A percentile compares a stretch with the other conserved stretches of the same genome.
Conservation (phyloP, 1,284 basidiomycete species). For the Salmacisia buchloeana region DNA sequence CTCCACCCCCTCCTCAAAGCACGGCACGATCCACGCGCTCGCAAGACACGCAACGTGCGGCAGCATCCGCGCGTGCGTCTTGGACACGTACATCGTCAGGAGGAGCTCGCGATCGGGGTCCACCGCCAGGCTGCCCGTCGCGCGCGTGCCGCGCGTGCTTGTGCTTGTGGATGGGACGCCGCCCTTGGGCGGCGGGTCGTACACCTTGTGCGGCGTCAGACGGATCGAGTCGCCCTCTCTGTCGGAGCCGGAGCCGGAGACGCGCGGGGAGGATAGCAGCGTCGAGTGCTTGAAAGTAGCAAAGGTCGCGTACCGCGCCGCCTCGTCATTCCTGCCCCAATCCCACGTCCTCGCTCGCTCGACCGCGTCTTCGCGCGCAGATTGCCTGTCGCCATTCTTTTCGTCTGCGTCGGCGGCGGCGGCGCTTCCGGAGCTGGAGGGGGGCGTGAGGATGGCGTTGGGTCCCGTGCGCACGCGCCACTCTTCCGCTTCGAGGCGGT, state of each 20-base stretch:
- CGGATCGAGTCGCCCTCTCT: too few species aligned
- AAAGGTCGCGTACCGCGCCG: background rate
- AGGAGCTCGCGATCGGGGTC: background rate
- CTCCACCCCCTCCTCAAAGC: background rate
- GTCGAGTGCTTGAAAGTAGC: background rate
- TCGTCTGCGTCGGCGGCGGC: too few species aligned
- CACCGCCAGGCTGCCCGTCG: background rate
- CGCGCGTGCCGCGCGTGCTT: background rate
- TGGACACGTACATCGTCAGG: background rate
- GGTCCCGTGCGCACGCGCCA: constrained; percentile 4
- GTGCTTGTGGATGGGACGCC: background rate
- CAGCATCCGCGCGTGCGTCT: background rate
- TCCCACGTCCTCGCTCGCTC: background rate
- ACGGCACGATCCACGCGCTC: background rate
- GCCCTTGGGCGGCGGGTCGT: too few species aligned
- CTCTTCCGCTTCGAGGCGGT: background rate
- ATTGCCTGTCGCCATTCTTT: background rate
- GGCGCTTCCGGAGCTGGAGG: background rate
- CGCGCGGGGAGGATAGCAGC: too few species aligned
- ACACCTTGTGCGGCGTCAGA: too few species aligned
- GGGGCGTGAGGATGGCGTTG: background rate
- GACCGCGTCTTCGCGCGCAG: background rate
- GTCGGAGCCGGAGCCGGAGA: too few species aligned
- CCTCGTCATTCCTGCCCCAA: background rate
- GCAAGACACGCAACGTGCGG: constrained; percentile 1